Evolutionary conservation across 2,329 filamentous ascomycete genomes (phyloP), one percentile per base, ranked within the genome.

Genomic region (Onygenales sp.): DNA sequence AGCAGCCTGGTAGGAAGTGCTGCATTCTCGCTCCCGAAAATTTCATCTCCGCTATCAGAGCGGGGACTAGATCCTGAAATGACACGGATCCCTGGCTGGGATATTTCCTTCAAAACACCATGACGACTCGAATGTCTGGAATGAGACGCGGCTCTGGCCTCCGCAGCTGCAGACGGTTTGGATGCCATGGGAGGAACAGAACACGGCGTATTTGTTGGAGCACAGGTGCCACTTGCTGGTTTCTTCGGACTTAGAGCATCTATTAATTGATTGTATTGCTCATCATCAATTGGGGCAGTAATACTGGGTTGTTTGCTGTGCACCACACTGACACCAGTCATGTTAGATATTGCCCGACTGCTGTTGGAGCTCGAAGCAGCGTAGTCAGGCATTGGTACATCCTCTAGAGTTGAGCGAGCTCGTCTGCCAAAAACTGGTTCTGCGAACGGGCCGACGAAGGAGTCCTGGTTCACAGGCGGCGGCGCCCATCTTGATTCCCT

Each of bases 351-450:
- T 9, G 64, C 65, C 39, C 69, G 69, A 54, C 71, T 75, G 57
- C 66, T 66, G 27, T 63, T 61, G 8, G 69, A 70, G 47, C 66
- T 72, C 33, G 68, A 72, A n/a, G 58, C 63, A 21, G 62, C 59
- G 61, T 75, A 75, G 55, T 78, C 76, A 5, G 72, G 71, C 76
- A 78, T 78, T 31, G 74, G 70, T 13, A 74, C 58, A 56, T 78
- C 75, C 53, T 75, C 68, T 56, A 72, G 61, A 46, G 66, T 68
- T 54, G 71, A 68, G 57, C 66, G 65, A 44, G 64, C 60, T 41
- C 65, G 66, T 33, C 66, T 61, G 42, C 59, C 61, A 33, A 44
- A 13, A 27, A 46, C 45, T 13, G 51, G 43, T 32, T 68, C 63
- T 53, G 63, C 54, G 13, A 63, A 65, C n/a, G 71, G 59, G 10